phyloP scores from a whole-genome alignment of 192 early-diverging fungal genomes.

The Backusella luteola region DNA sequence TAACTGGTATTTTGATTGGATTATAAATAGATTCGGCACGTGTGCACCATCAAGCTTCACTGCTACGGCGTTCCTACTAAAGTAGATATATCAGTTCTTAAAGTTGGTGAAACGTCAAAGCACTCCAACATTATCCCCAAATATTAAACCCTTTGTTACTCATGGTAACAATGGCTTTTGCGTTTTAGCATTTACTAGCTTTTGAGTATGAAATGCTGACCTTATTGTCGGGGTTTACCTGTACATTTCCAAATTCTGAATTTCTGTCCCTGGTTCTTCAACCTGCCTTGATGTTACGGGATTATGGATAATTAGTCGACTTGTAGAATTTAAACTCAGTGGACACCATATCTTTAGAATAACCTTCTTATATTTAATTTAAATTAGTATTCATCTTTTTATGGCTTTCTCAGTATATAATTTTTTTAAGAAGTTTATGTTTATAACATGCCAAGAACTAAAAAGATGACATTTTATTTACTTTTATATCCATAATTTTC shows the following conservation, averaged over 20 bases:
- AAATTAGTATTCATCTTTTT: conserved; percentile 9
- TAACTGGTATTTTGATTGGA: conserved; percentile 12
- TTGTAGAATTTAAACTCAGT: background rate
- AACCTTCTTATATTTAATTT: background rate
- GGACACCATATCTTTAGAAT: background rate
- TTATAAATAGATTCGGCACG: conserved; percentile 20
- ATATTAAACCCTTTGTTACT: background rate
- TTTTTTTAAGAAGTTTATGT: conserved; percentile 19
- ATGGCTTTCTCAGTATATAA: conserved; percentile 17
- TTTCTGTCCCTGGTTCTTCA: conserved; percentile 11
- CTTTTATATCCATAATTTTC: conserved; percentile 18
- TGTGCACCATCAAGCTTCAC: conserved; percentile 4
- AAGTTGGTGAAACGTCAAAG: background rate
- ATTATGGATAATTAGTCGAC: background rate
- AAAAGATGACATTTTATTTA: conserved; percentile 7
- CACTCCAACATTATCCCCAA: background rate
- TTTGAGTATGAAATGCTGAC: background rate
- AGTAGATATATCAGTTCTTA: conserved; percentile 2
- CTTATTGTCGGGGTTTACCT: conserved; percentile 7
- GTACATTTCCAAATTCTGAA: background rate
- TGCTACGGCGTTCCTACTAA: background rate
- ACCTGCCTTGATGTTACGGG: background rate
- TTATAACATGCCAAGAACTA: conserved; percentile 21
- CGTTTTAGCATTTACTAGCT: conserved; percentile 9
- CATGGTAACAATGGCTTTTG: background rate